Base-by-base conservation (phyloP, 2,329 filamentous ascomycete genomes). In the Curvularia sp. region DNA sequence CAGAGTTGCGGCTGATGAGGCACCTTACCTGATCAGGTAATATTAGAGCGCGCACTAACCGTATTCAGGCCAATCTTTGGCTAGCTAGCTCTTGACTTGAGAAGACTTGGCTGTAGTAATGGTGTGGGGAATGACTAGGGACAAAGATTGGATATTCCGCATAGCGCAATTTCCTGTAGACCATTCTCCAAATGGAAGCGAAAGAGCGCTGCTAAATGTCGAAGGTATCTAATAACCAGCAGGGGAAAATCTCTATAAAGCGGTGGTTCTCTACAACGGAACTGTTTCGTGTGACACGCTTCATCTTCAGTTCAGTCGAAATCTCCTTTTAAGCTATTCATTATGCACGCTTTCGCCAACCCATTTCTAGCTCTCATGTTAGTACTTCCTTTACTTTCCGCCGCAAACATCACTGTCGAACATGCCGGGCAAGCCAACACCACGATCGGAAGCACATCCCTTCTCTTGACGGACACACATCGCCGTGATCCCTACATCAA, bases 401-500 rank as follows among this genome's bases (percentile, higher is more conserved):
- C 33, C 1, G 49, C 60, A 15, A 54, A 30, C n/a, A 47, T 48
- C 7, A 28, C 55, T 4, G 48, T 71, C 3, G 64, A 67, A 12
- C 44, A 48, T 24, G 28, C 20, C 10, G 44, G 44, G 9, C 44
- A 24, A 4, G 28, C 28, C 44, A 48, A 48, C 28, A 33, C 69
- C 1, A 49, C 51, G 22, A 60, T 65, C 13, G 62, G 62, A 10
- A 51, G 62, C 8, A 44, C 60, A 30, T 50, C 61, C 0, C 18
- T 48, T 22, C 44, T 48, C 44, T 49, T 71, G 28, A 71, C 63
- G 6, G 69, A 72, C 49, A 18, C 41, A 9, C 10, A 42, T 20
- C 67, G 69, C n/a, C 46, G 53, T 1, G 68, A 73, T 28, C 64
- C 66, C 3, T 71, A 66, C 30, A 61, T 65, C n/a, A 61, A 62